Evolutionary conservation across 2,329 filamentous ascomycete genomes (phyloP).

Genomic region (Talaromyces sp.): DNA sequence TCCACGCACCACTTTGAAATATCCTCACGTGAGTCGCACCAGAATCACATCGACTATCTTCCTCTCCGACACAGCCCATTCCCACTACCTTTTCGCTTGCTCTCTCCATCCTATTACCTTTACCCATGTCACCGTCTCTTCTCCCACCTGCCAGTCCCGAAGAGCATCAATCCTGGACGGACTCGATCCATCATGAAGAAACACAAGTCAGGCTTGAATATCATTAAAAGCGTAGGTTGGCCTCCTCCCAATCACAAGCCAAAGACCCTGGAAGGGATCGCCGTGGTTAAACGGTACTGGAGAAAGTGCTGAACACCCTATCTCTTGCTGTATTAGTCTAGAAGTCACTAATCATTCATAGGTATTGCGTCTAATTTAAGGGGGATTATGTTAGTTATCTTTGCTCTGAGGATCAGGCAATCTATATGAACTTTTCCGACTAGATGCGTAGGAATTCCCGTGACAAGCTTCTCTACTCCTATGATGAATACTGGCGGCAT

Average conservation of each 20-base stretch:
- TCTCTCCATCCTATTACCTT: neutral
- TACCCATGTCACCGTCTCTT: slow-evolving; percentile 16
- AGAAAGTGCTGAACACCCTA: slow-evolving; percentile 18
- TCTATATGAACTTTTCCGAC: slow-evolving; percentile 29
- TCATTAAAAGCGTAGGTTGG: slow-evolving; percentile 24
- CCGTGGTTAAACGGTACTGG: slow-evolving; percentile 24
- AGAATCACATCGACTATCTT: no score
- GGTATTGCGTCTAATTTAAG: slow-evolving; percentile 26
- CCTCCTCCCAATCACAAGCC: no score
- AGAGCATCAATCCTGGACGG: slow-evolving; percentile 26
- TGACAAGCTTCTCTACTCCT: slow-evolving; percentile 25
- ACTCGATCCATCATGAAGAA: slow-evolving; percentile 27
- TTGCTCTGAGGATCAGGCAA: slow-evolving; percentile 23
- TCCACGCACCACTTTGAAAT: no score
- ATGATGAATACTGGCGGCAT: slow-evolving; percentile 27
- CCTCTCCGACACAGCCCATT: no score
- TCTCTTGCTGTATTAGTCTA: neutral
- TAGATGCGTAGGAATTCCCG: slow-evolving; percentile 26
- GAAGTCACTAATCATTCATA: slow-evolving; percentile 18
- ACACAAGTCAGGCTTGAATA: slow-evolving; percentile 26
- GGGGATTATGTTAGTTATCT: slow-evolving; percentile 26
- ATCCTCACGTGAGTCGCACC: no score
- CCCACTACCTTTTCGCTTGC: neutral
- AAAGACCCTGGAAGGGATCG: slow-evolving; percentile 25
- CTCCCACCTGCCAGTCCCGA: slow-evolving; percentile 17